Evolutionary conservation across 345 rosid genomes (phyloP), one percentile per base, ranked within the genome.

Genomic region (Gynandropsis gynandra): DNA sequence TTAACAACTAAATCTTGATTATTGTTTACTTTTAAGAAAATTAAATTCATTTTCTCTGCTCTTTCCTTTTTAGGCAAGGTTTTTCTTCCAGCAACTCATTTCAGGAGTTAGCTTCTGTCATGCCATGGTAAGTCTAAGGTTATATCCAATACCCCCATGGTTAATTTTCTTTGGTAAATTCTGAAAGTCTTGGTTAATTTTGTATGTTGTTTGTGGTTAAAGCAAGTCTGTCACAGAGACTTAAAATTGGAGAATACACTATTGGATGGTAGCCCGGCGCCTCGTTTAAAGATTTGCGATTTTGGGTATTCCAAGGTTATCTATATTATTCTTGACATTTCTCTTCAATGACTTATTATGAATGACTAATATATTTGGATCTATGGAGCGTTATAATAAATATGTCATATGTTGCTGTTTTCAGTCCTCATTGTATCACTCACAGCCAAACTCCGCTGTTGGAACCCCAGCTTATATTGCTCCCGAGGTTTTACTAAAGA

Each of bases 381-480:
- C n/a, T n/a, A n/a, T n/a, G n/a, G n/a, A 31, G 18, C 4, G 49
- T 43, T 53, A 38, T 38, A 24, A 68, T 39, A 49, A 24, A 68
- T 39, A 49, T 13, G 38, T 38, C 9, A 0, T 56, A 43, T 68
- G 15, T 34, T 58, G 11, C 21, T 63, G 44, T 58, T 37, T 52
- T 15, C 81, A 92, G 99, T 88, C 97, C 3, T 93, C 99, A 1
- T 85, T 93, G 71, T 78, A 88, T 27, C 97, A 93, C 63, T 93
- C 99, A 0, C 97, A 88, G 59, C 99, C 97, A 3, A 88, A 83
- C 67, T 88, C 97, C 47, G 85, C 99, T 1, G 99, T 93, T 52
- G 99, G 99, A 65, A 93, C 99, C 16, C 99, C 99, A 54, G 99
- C 99, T 44, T 93, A 93, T 62, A 93, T 88, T 4, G 99, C 99